Evolutionary conservation across 2,329 filamentous ascomycete genomes (phyloP), one percentile per base, ranked within the genome.

Genomic region (Onygenales sp.): DNA sequence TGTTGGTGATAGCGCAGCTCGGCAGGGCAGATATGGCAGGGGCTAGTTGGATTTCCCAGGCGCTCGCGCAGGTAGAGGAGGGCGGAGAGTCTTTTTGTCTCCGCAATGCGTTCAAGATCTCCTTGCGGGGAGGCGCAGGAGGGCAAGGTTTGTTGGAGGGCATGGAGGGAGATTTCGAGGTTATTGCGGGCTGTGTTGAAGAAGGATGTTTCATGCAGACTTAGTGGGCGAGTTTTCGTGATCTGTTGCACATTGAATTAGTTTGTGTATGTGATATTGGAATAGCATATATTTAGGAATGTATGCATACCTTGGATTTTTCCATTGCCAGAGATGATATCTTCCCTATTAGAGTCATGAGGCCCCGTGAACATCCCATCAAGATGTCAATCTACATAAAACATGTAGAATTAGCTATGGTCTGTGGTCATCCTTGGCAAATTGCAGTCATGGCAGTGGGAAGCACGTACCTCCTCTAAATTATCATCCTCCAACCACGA

Each of bases 301-400:
- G 8, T 9, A 43, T 35, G 13, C n/a, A 41, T 50, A 59, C 54
- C 39, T 56, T 57, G 6, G 49, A 43, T 36, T 52, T 50, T 47
- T 43, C 52, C 21, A 33, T 43, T 39, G 54, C 5, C 14, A 62
- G 46, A 13, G 46, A 35, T 3, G 63, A 63, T 35, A 62, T 65
- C 2, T 52, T 53, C 39, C 59, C 60, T 8, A 68, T 62, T 11
- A 62, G 39, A 11, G 56, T 60, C 56, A 67, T 64, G n/a, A 67
- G 55, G 5, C 61, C 58, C 5, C 65, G 60, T 27, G 64, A 66
- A 49, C 65, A 66, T 32, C 64, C 65, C 59, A 68, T 66, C 6
- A 65, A 52, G 11, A 61, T 58, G 55, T 66, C 65, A 44, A 67
- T 63, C 62, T 66, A 42, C 9, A 14, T 5, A 38, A 31, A 6